A percentile compares a stretch with the other conserved stretches of the same genome.
phyloP scores from a whole-genome alignment of 805 yeast genomes.

The Yamadazyma phyllophila region DNA sequence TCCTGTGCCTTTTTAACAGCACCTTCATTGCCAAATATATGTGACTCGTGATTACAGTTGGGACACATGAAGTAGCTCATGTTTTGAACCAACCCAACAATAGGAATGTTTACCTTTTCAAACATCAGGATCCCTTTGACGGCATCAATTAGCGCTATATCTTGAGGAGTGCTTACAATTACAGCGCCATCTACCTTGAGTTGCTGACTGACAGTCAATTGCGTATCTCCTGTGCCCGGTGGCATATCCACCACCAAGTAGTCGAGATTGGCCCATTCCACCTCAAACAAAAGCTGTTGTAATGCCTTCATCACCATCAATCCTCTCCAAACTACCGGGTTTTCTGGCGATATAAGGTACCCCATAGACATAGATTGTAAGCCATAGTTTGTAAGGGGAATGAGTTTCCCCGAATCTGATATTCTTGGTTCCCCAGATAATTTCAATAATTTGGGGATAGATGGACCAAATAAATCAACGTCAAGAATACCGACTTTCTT shows the following conservation, averaged over 20 bases:
- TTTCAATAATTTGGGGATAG: conserved; percentile 70
- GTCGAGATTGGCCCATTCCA: conserved; percentile 68
- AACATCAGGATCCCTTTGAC: conserved; percentile 80
- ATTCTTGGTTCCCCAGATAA: conserved; percentile 68
- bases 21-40: conserved; percentile 70
- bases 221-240: conserved; percentile 90
- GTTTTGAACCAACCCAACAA: conserved; percentile 75
- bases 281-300: conserved; percentile 81
- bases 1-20: conserved; percentile 49
- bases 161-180: conserved; percentile 84
- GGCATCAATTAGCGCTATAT: conserved; percentile 77
- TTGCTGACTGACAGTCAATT: conserved; percentile 77
- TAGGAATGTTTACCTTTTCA: conserved; percentile 65
- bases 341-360: conserved; percentile 61
- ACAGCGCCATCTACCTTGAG: conserved; percentile 76
- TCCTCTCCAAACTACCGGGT: conserved; percentile 84
- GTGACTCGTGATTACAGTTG: conserved; percentile 69
- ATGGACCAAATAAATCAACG: conserved; percentile 84
- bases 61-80: conserved; percentile 81
- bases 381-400: conserved; percentile 74
- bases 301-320: conserved; percentile 83
- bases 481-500: conserved; percentile 68
- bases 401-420: conserved; percentile 48
- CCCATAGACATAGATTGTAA: conserved; percentile 90
- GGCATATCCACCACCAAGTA: conserved; percentile 79